Base-by-base conservation (phyloP, 257 asterid species). In the Solanum acaule region DNA sequence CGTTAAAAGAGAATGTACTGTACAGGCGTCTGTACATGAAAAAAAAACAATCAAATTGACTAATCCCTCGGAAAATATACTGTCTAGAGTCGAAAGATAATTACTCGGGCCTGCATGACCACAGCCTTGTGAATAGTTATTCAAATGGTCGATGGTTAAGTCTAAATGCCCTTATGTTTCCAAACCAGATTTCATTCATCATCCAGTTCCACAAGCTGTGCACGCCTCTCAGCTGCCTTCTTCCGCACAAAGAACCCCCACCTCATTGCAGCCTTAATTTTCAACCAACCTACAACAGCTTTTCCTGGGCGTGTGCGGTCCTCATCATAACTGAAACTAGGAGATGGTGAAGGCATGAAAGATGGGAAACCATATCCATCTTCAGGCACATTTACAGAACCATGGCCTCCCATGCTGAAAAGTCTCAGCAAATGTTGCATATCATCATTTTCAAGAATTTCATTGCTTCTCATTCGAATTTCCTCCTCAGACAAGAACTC, bases 221-320 rank as follows among this genome's bases (percentile, higher is more conserved):
- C 99, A 87, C 98, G 90, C 91, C 96, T 95, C 88, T 97, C 99
- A 72, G 99, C 99, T 31, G 99, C 99, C 90, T 97, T 97, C 92
- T 95, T 96, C 94, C 99, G 94, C 84, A 96, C 91, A 89, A 97
- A 97, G 88, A 97, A 95, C 22, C 98, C 99, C 99, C 99, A 97
- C 90, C 99, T 95, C 99, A 96, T 96, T 1, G 98, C 99, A 61
- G 99, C 99, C 91, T 97, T 97, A 31, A 96, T 97, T 95, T 96
- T 97, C 61, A 95, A 93, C 99, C 99, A 97, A 46, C 99, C 99
- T 27, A 92, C 98, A 37, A 94, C 98, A 27, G 99, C 99, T 91
- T 95, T 96, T 44, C 98, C 98, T 0, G 99, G 86, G 38, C 96
- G 96, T 34, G 91, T 27, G 34, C 92, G 93, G 38, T 93, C 98